Percentiles rank a stretch among this genome's conserved stretches.
phyloP scores from a whole-genome alignment of 371 early-diverging fungal species.

The Parasitella parasitica region DNA sequence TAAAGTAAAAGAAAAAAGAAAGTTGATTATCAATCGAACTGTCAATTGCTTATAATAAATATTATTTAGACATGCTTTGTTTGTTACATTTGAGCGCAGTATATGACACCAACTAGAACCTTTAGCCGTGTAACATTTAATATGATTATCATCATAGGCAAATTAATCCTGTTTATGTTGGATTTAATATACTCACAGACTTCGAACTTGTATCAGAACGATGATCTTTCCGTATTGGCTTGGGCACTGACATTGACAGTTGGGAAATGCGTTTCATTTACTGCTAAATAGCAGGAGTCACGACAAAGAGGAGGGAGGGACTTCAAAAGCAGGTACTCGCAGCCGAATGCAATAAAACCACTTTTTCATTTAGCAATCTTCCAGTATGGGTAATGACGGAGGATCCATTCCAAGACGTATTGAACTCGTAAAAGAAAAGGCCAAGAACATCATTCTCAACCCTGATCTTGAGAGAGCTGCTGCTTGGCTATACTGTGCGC shows the following conservation, averaged over 20 bases:
- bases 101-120: background rate
- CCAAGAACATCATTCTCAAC: conserved; percentile 74
- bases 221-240: too few species aligned
- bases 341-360: background rate
- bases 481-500: conserved; percentile 81
- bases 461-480: conserved; percentile 66
- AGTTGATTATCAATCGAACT: background rate
- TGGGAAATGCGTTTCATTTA: too few species aligned
- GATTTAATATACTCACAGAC: too few species aligned
- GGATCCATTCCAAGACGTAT: conserved; percentile 93
- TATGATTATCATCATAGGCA: too few species aligned
- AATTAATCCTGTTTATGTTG: too few species aligned
- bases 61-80: background rate
- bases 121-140: background rate
- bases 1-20: background rate
- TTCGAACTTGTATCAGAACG: too few species aligned
- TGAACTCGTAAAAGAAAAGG: conserved; percentile 92
- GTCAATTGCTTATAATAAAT: background rate
- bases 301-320: too few species aligned
- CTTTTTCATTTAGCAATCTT: background rate
- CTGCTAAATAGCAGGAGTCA: too few species aligned
- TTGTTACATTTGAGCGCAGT: conserved; percentile 3
- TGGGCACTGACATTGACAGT: too few species aligned
- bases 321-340: background rate
- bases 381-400: conserved; percentile 90